Evolutionary conservation across 441 rosid species (phyloP), one percentile per base, ranked within the genome.

Genomic region (Euphorbia celastroides): DNA sequence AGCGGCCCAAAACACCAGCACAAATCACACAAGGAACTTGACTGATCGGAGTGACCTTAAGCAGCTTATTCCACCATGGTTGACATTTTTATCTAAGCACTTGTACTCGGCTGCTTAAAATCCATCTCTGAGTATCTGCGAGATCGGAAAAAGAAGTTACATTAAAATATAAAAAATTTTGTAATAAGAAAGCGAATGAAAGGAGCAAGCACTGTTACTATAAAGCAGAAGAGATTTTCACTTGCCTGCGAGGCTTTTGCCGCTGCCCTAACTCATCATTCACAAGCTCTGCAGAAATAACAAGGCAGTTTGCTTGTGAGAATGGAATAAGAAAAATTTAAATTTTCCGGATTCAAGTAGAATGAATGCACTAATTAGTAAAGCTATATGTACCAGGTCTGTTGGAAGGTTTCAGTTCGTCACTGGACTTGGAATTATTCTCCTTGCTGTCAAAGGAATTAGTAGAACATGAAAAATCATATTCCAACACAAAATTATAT

Each of bases 51-150:
- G 71, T 54, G 70, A 82, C 87, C 81, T 81, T 74, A 55, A 70
- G 69, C 72, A 67, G 78, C 74, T 78, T 74, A 82, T 76, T 78
- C 74, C 62, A 70, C 72, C 71, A 79, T 31, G 64, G 64, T 70
- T 50, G n/a, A n/a, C 80, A n/a, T 57, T 68, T 60, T 73, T 64
- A 65, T 65, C 74, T 76, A 72, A 72, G 79, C 31, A 75, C 80
- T 78, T 79, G 80, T 56, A 74, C 82, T 80, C 81, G 82, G 80
- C 86, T 84, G 83, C 81, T 87, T 84, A 80, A 84, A 89, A 71
- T 85, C 87, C 96, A 89, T 89, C 76, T 86, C 89, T 0, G 93
- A 89, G 72, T 86, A 89, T 85, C 96, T 89, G 79, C 81, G 81
- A 13, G 22, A 14, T 61, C 55, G 58, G 44, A 50, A 60, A 48